Evolutionary conservation across 192 early-diverging fungal species (phyloP), one percentile per base, ranked within the genome.

Genomic region (Coemansia sp.): DNA sequence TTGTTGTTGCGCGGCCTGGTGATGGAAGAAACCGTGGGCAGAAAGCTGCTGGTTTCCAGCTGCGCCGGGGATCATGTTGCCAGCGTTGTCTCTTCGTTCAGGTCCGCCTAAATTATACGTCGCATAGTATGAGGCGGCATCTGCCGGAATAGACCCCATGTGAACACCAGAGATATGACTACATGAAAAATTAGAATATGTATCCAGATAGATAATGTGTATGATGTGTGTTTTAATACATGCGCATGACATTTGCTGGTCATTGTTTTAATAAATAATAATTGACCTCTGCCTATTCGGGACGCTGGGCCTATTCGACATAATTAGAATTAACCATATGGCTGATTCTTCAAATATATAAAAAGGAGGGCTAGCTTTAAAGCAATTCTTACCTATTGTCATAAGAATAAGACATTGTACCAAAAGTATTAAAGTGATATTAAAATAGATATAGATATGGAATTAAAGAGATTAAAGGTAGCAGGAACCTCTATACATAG

Each of bases 351-450:
- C 2, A 23, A 4, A 2, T 16, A 7, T 29, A 29, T 54, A 29
- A 16, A 54, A 54, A 30, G 16, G 7, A 52, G n/a, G n/a, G n/a
- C n/a, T n/a, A n/a, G n/a, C n/a, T n/a, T n/a, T n/a, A 11, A 24
- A 35, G 56, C 19, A 20, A 29, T 22, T 60, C 67, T 24, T 76
- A 77, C 74, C 74, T 71, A 47, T 71, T 68, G 53, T 71, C 74
- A 58, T 77, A 77, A 48, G 74, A 68, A 61, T 77, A 71, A 34
- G 74, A 64, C 74, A 77, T 77, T 58, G 30, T 34, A 18, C 11
- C 28, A 30, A 55, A n/a, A 35, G 14, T 24, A 50, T 25, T 24
- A 50, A 50, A 50, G 24, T 23, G 24, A 25, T 42, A 42, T 42
- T 50, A 22, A 55, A 55, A 55, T 13, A 6, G 20, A 50, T 22